Conservation (phyloP, 345 rosid species). For the Syzygium aromaticum region DNA sequence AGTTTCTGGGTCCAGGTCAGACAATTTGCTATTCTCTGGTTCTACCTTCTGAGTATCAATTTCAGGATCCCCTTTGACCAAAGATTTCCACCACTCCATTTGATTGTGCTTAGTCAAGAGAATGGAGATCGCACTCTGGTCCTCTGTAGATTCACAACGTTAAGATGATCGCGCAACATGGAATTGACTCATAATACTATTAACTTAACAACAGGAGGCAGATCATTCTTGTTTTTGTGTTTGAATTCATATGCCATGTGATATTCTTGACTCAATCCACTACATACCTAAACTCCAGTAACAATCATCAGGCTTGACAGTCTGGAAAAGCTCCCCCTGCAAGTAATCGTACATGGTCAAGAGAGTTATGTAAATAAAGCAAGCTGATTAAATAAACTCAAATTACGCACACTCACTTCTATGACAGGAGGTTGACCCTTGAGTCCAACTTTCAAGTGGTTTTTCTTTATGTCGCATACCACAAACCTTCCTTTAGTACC, state of each 20-base stretch:
- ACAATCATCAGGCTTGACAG: slow-evolving; percentile 76
- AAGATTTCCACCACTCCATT: slow-evolving; percentile 91
- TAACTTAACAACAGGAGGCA: neutral
- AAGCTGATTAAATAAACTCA: neutral
- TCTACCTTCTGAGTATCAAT: slow-evolving; percentile 92
- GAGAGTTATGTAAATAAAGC: neutral
- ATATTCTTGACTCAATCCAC: neutral
- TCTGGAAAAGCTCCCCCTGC: slow-evolving; percentile 64
- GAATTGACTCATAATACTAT: neutral
- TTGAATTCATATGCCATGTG: neutral
- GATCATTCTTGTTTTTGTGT: neutral
- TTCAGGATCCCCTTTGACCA: slow-evolving; percentile 80
- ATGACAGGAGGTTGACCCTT: slow-evolving; percentile 75
- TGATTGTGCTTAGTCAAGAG: slow-evolving; percentile 87
- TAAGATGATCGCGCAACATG: neutral
- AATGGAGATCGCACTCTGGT: slow-evolving; percentile 46
- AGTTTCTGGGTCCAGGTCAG: slow-evolving; percentile 80
- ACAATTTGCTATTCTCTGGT: slow-evolving; percentile 75
- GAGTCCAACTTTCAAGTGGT: slow-evolving; percentile 75
- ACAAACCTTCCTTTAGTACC: slow-evolving; percentile 75
- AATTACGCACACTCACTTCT: slow-evolving; percentile 46
- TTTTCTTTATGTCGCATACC: slow-evolving; percentile 75
- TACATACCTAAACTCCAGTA: slow-evolving; percentile 88
- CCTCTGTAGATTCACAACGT: slow-evolving; percentile 34
- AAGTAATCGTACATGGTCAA: slow-evolving; percentile 3